These are phyloP conservation scores for Fusarium concolor DNA, from an alignment of 2,329 filamentous ascomycete genomes.

Conservation along the genomic window DNA sequence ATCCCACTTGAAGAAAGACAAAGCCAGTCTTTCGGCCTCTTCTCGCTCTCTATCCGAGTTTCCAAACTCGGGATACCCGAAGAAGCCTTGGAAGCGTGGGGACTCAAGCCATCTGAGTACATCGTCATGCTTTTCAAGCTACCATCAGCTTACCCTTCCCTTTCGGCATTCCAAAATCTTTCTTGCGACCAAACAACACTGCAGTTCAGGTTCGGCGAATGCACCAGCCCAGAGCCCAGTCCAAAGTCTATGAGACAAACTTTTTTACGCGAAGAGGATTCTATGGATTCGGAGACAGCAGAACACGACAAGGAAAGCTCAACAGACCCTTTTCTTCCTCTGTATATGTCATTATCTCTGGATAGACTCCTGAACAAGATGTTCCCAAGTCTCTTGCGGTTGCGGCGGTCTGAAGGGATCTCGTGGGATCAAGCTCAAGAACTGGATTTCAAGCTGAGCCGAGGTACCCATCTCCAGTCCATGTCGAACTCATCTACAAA, in stretches of 20 bases:
- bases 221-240: slow-evolving; percentile 78
- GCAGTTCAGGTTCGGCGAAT: slow-evolving; percentile 76
- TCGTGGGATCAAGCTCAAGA: slow-evolving; percentile 66
- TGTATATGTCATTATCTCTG: slow-evolving; percentile 80
- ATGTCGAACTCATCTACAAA: neutral
- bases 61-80: slow-evolving; percentile 78
- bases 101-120: slow-evolving; percentile 73
- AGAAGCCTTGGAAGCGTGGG: slow-evolving; percentile 83
- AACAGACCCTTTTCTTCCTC: slow-evolving; percentile 50
- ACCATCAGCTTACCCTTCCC: slow-evolving; percentile 67
- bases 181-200: slow-evolving; percentile 50
- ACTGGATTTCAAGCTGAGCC: slow-evolving; percentile 21
- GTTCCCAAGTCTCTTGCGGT: slow-evolving; percentile 71
- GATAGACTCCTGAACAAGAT: slow-evolving; percentile 69
- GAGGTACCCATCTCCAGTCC: slow-evolving; percentile 4
- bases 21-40: slow-evolving; percentile 54
- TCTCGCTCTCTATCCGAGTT: slow-evolving; percentile 77
- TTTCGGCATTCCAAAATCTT: slow-evolving; percentile 64
- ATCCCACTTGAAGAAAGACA: slow-evolving; percentile 63
- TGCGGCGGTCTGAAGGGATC: slow-evolving; percentile 63
- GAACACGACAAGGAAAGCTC: neutral
- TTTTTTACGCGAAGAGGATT: slow-evolving; percentile 22
- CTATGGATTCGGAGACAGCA: slow-evolving; percentile 2
- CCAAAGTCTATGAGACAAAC: slow-evolving; percentile 60
- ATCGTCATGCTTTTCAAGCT: slow-evolving; percentile 79